Base-by-base conservation (phyloP, 2,329 filamentous ascomycete genomes). In the Fusarium clavum region DNA sequence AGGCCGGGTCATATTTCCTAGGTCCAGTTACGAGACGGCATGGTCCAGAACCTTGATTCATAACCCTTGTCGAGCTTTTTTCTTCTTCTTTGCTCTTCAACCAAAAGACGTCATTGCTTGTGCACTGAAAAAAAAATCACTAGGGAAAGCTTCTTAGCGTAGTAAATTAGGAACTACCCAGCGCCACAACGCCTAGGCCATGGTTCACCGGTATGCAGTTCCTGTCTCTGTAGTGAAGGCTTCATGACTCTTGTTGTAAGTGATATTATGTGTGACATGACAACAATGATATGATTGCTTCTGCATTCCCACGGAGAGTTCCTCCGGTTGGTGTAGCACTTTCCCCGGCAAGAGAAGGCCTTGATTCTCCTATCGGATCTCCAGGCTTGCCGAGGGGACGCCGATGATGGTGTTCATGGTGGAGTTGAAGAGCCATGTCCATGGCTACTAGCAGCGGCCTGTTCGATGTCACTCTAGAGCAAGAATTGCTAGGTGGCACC, bases 101-200 rank as follows among this genome's bases (percentile, higher is more conserved):
- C 52, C 56, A 49, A 46, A 74, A 70, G 69, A 75, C 72, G 72
- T 74, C 72, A 74, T 74, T 49, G 30, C 61, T 61, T 38, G 34
- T 38, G 55, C 49, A 54, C 45, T 27, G 32, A 22, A 25, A 38
- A 49, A 60, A 49, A 60, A 60, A 64, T 49, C 53, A 40, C 44
- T 29, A 53, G 41, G 56, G 59, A 47, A 51, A 53, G 34, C 41
- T 41, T 59, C 49, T 69, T 71, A 73, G 71, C 65, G 61, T 40
- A 47, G 27, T 32, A 57, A 29, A 27, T 54, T 56, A 54, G 68
- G 57, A 55, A 30, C 59, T 60, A 45, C 51, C 43, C 46, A 60
- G 67, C 53, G 67, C 67, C 67, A 70, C 67, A 62, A 61, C 57
- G 57, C 57, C 45, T 41, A 48, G 48, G 51, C 66, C 58, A 65